Evolutionary conservation across 208 protist genomes (phyloP).

Genomic region (Crithidia brevicula): DNA sequence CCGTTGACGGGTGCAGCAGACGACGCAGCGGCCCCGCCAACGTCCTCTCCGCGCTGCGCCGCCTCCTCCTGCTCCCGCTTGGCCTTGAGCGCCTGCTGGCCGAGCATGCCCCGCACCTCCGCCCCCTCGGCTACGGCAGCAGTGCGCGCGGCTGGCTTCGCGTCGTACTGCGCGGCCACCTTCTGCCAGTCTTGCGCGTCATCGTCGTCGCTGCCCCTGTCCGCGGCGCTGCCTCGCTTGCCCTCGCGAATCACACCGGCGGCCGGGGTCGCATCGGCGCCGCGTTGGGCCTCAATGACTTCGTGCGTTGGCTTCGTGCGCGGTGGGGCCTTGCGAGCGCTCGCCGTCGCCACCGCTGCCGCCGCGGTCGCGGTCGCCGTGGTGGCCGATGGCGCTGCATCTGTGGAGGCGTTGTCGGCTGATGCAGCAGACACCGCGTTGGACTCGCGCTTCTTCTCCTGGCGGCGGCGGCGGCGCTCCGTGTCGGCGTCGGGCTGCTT

Average conservation of each 20-base stretch:
- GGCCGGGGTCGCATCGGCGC: conserved; percentile 38
- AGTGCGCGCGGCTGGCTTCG: conserved; percentile 35
- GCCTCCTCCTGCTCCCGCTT: conserved; percentile 83
- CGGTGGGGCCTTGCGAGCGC: conserved; percentile 77
- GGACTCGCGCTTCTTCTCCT: conserved; percentile 40
- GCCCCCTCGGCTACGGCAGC: conserved; percentile 48
- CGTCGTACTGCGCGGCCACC: conserved; percentile 76
- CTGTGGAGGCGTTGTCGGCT: neutral
- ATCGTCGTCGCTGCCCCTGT: conserved; percentile 29
- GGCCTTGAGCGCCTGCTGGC: conserved; percentile 84
- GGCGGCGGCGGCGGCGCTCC: conserved; percentile 32
- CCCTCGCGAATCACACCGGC: conserved; percentile 70
- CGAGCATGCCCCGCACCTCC: conserved; percentile 77
- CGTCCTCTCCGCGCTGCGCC: conserved; percentile 20
- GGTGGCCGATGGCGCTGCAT: neutral
- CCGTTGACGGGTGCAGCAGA: conserved; percentile 29
- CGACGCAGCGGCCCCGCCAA: conserved; percentile 18
- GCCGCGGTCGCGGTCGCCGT: neutral
- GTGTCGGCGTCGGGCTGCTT: conserved; percentile 30
- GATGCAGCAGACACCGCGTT: neutral
- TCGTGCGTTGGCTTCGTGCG: conserved; percentile 79
- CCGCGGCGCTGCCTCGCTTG: conserved; percentile 27
- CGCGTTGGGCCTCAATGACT: conserved; percentile 54
- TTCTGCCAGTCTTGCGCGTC: conserved; percentile 80
- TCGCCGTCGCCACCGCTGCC: conserved; percentile 3